Base-by-base conservation (phyloP, 192 early-diverging fungal species). In the Coemansia pectinata region DNA sequence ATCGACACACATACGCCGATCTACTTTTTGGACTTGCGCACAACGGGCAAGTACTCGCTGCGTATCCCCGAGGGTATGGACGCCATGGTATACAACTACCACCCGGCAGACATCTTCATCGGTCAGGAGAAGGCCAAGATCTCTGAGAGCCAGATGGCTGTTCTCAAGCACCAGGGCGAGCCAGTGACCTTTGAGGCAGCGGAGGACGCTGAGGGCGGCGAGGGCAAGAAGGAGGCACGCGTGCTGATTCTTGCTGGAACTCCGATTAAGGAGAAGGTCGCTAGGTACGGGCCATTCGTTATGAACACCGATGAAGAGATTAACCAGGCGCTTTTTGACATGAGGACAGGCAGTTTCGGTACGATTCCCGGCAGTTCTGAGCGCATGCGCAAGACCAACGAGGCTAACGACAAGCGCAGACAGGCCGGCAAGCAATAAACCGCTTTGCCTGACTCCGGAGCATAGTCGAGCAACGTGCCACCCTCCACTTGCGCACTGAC, bases 1-100 rank as follows among this genome's bases (percentile, higher is more conserved):
- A 91, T 95, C 17, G 75, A 87, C 47, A 95, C 95, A 2, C 81
- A 88, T 39, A 93, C 90, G 1, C 95, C 94, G 6, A 91, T 93
- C 58, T 88, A 87, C 81, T 92, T 91, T 70, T 79, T 95, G 21
- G 92, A 97, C 67, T 80, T 94, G 36, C 81, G 86, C 53, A 84
- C 95, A 78, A 86, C 86, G 27, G 84, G 78, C 50, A 69, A 65
- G 50, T 85, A 72, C 71, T 63, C 69, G 57, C 66, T 85, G 14
- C 39, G 52, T 67, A 91, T 63, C 75, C 88, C 77, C 71, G 86
- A 67, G 65, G 79, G 74, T 50, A 77, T 69, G 77, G 53, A 75
- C 27, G 79, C 67, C 8, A 65, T 85, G 62, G 73, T 73, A 34
- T 84, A 86, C 74, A 79, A 80, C 62, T 86, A 81, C 64, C 60